Conservation (phyloP, 768 basidiomycete species). For the Tulasnella sp. region DNA sequence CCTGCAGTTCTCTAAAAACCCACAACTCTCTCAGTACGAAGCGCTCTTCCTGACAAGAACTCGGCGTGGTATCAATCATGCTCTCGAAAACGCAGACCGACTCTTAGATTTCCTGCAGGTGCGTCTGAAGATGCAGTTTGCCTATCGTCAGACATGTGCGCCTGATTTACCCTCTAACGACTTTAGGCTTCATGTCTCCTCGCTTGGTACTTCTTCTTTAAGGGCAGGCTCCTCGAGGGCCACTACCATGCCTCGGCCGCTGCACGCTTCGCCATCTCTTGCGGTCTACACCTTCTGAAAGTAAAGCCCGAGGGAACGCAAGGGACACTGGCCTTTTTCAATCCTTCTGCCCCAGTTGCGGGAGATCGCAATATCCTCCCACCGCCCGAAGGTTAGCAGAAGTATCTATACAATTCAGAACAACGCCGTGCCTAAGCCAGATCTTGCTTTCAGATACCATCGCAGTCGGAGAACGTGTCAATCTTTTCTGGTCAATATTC, state of each 20-base stretch:
- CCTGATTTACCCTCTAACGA: background rate
- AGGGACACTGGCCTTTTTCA: conserved; percentile 11
- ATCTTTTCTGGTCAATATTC: conserved; percentile 78
- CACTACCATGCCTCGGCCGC: conserved; percentile 62
- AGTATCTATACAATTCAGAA: background rate
- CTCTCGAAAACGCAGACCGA: conserved; percentile 53
- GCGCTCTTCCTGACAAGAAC: conserved; percentile 44
- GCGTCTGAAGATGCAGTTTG: too few relatives aligned
- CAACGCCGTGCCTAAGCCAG: background rate
- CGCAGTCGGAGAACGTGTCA: conserved; percentile 58
- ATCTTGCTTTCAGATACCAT: conserved; percentile 46
- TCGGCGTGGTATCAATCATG: conserved; percentile 47
- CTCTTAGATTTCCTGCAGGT: conserved; percentile 49
- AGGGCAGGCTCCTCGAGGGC: conserved; percentile 50
- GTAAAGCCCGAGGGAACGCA: conserved; percentile 1
- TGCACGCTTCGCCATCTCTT: conserved; percentile 60
- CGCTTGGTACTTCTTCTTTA: conserved; percentile 51
- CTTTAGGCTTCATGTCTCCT: conserved; percentile 42
- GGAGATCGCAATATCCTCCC: background rate
- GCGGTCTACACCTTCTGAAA: conserved; percentile 52
- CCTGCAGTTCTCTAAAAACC: conserved; percentile 33
- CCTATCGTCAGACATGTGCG: too few relatives aligned
- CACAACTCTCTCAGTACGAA: conserved; percentile 35
- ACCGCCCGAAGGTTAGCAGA: conserved; percentile 12
- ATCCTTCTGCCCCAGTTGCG: background rate